phyloP scores from a whole-genome alignment of 306 rosid genomes.

The Herpetospermum pedunculosum region DNA sequence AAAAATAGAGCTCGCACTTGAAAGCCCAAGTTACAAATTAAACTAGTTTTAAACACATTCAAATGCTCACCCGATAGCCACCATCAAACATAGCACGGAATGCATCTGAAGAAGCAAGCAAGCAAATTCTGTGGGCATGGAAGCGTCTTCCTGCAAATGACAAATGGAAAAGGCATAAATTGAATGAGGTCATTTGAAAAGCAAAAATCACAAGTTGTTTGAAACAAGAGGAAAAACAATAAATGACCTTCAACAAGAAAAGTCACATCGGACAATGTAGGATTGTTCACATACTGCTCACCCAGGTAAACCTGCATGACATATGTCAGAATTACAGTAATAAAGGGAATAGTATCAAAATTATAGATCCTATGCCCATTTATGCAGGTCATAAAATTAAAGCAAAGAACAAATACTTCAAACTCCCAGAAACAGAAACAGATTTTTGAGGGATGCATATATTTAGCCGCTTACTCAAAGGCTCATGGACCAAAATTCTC shows the following conservation, averaged over 20 bases:
- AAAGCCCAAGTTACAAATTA: background rate
- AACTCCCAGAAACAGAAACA: background rate
- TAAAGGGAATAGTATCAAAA: background rate
- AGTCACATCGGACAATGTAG: slow-evolving; percentile 77
- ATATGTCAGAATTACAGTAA: background rate
- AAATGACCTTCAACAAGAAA: slow-evolving; percentile 89
- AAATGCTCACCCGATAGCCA: slow-evolving; percentile 81
- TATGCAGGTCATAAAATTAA: background rate
- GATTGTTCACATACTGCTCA: slow-evolving; percentile 76
- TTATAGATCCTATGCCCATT: background rate
- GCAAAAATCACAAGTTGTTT: background rate
- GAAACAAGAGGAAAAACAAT: slow-evolving; percentile 4
- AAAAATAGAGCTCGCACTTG: background rate
- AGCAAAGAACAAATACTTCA: background rate
- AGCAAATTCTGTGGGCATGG: slow-evolving; percentile 91
- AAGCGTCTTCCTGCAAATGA: slow-evolving; percentile 72
- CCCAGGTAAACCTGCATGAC: slow-evolving; percentile 87
- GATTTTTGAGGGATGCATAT: background rate
- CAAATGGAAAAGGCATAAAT: slow-evolving; percentile 7
- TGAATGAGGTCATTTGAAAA: background rate
- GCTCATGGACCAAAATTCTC: background rate
- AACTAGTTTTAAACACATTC: background rate
- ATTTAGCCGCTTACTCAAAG: background rate
- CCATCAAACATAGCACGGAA: slow-evolving; percentile 99
- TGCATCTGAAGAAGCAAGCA: slow-evolving; percentile 94